Evolutionary conservation across 164 flowering plant species (phyloP), one percentile per base, ranked within the genome.

Genomic region (Aristolochia fimbriata): DNA sequence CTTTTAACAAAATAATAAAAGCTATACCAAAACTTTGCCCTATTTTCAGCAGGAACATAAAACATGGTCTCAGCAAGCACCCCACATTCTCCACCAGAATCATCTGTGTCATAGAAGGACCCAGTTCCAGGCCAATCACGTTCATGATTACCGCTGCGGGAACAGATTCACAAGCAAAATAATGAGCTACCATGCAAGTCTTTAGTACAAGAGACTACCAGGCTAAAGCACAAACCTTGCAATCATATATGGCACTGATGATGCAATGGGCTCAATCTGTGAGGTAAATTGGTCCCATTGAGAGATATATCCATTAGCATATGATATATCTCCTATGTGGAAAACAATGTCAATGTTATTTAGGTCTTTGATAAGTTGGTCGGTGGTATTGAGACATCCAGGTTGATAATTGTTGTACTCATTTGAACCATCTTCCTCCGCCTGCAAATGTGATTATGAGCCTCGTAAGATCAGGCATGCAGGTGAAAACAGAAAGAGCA

Each of bases 241-340:
- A 59, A 85, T 47, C 97, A 91, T 91, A 64, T 86, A 88, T 20
- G 97, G 94, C 12, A 82, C 86, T 21, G 77, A 57, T 51, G 97
- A 86, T 31, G 96, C 79, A 55, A 91, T 85, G 17, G 97, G 96
- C 62, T 80, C 84, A 41, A 91, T 80, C 69, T 82, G 91, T 47
- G 91, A 63, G 0, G 97, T 88, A 69, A 88, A 91, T 65, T 88
- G 97, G 65, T 91, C 97, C 96, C 97, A 91, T 62, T 88, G 96
- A 7, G 96, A 91, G 57, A 91, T 54, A 55, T 84, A 91, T 27
- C 96, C 96, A 69, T 86, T 91, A 47, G 97, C 70, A 69, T 88
- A 88, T 20, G 81, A 12, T 33, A 88, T 51, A 64, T 91, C 96
- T 59, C 97, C 97, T 4, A 88, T 88, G 48, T 86, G 96, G 63